Percentiles rank a stretch among this genome's conserved stretches.
Evolutionary conservation across 352 stramenopile genomes (phyloP).

Genomic region (Phytopythium boreale): DNA sequence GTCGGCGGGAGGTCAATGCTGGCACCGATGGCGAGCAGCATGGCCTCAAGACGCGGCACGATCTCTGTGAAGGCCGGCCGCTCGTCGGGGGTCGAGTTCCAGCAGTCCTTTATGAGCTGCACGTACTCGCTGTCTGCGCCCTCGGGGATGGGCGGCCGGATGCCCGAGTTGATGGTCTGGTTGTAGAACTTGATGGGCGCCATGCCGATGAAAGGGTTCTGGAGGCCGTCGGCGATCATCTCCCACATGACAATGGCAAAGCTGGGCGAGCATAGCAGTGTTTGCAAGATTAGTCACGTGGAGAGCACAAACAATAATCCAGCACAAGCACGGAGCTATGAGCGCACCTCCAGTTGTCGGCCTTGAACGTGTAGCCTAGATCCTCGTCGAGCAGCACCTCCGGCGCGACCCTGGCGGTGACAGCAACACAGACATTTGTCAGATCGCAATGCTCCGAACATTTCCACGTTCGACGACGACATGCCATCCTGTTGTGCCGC

Average conservation of each 20-base stretch:
- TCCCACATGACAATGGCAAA: conserved; percentile 91
- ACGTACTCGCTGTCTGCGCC: conserved; percentile 68
- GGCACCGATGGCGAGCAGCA: conserved; percentile 64
- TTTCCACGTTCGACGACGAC: background rate
- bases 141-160: conserved; percentile 70
- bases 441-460: background rate
- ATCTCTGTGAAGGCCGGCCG: conserved; percentile 79
- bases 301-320: too few species aligned
- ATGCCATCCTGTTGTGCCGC: conserved; percentile 84
- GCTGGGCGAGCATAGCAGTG: conserved; percentile 20
- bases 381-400: conserved; percentile 88
- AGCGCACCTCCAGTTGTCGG: conserved; percentile 89
- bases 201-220: conserved; percentile 89
- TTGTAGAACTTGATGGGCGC: conserved; percentile 90
- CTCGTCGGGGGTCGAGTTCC: conserved; percentile 71
- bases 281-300: too few species aligned
- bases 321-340: too few species aligned
- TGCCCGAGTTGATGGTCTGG: conserved; percentile 76
- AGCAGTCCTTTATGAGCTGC: conserved; percentile 78
- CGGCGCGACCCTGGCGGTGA: conserved; percentile 69
- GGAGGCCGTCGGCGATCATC: conserved; percentile 76
- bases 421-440: background rate
- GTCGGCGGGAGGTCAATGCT: conserved; percentile 83
- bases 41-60: conserved; percentile 67
- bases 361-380: conserved; percentile 86